Evolutionary conservation across 106 monocot species (phyloP), one percentile per base, ranked within the genome.

Genomic region (Phalaenopsis equestris): DNA sequence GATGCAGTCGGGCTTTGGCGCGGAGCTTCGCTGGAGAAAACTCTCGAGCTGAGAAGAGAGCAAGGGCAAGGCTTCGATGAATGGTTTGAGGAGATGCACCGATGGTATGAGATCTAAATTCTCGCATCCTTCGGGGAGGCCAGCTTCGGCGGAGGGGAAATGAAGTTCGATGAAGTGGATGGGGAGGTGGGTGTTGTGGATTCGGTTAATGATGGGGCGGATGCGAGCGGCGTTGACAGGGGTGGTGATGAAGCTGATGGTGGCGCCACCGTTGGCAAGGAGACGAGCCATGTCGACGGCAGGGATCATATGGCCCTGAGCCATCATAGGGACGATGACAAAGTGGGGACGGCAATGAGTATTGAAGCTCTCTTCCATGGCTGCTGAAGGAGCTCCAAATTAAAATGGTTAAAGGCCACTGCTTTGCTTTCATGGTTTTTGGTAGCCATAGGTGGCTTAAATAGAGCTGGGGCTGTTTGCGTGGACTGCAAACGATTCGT

Each of bases 281-380:
- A 81, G 48, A 30, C 72, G 52, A 37, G 81, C 81, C 74, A 81
- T 74, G 70, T 81, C 81, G 48, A 81, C 81, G 36, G 52, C 41
- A 18, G 81, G 81, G 55, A 81, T 81, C 74, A 81, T 75, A 18
- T 81, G 73, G 56, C 74, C 81, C 23, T 73, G 81, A 21, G 81
- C 72, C 47, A 81, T 41, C 11, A 74, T 17, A 19, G 81, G 81
- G n/a, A 81, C 74, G 18, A 81, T 41, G 55, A 81, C 16, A 1
- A 73, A 49, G 72, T 80, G 80, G 3, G 72, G 48, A 16, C n/a
- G 24, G 57, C 16, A 11, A 48, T 48, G 7, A 9, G 48, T 11
- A 48, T 48, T 48, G 48, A 48, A 48, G 48, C 48, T 48, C 7
- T 48, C 48, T 48, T 48, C 11, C 52, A 52, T 52, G 52, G 12